phyloP scores from a whole-genome alignment of 1,284 basidiomycete genomes.

The Volvariella surrecta region DNA sequence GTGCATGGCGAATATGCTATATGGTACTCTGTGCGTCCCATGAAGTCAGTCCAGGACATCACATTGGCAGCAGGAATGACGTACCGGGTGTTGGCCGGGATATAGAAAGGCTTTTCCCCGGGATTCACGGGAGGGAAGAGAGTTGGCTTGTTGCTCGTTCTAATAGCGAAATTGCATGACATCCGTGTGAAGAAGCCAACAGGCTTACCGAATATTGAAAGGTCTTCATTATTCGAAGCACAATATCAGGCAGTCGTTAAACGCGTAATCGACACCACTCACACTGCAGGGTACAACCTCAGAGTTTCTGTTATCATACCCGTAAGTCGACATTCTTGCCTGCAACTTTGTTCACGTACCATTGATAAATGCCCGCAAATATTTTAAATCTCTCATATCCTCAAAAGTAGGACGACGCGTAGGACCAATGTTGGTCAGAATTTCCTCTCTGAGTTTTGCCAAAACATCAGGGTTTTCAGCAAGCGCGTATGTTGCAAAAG shows the following conservation, averaged over 20 bases:
- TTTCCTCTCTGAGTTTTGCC: constrained; percentile 17
- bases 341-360: constrained; percentile 17
- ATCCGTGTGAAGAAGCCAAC: not conserved
- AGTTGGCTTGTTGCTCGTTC: constrained; percentile 9
- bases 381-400: constrained; percentile 24
- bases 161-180: constrained; percentile 11
- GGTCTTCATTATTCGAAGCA: constrained; percentile 17
- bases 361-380: constrained; percentile 33
- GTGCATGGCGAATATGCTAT: constrained; percentile 28
- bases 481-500: constrained; percentile 20
- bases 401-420: constrained; percentile 17
- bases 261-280: constrained; percentile 8
- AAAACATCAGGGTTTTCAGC: constrained; percentile 18
- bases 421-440: constrained; percentile 18
- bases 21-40: constrained; percentile 15
- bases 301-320: constrained; percentile 23
- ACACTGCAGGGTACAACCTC: constrained; percentile 37
- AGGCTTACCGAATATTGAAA: constrained; percentile 22
- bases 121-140: constrained; percentile 14
- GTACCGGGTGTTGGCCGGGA: constrained; percentile 23
- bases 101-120: constrained; percentile 24
- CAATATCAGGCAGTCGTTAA: not conserved
- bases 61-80: constrained; percentile 4
- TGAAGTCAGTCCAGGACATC: not conserved
- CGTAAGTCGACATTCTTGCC: not conserved